Percentiles rank a stretch among this genome's conserved stretches.
Conservation (phyloP, 352 stramenopile genomes). For the Globisporangium splendens region DNA sequence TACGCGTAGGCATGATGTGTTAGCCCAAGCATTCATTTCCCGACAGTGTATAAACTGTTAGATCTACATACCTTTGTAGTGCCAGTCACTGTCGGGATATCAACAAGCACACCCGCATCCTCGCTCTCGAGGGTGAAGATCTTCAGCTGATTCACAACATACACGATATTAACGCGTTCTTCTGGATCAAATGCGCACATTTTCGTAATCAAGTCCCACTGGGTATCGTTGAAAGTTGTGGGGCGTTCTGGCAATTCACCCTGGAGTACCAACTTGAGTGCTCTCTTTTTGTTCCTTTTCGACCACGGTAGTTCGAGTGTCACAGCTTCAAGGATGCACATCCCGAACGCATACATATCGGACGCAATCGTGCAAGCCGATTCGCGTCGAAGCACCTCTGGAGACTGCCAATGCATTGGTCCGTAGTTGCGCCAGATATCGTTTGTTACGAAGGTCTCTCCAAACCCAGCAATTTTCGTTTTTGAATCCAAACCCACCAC, state of each 20-base stretch:
- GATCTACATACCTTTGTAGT: too few relatives aligned
- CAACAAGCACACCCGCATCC: background rate
- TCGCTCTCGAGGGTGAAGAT: background rate
- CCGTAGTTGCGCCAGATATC: conserved; percentile 5
- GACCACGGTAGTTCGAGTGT: background rate
- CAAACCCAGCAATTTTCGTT: conserved; percentile 13
- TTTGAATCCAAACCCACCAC: conserved; percentile 4
- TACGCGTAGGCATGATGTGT: too few relatives aligned
- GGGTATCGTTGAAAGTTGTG: conserved; percentile 1
- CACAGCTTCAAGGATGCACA: conserved; percentile 15
- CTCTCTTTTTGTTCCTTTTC: background rate
- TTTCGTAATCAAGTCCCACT: conserved; percentile 3
- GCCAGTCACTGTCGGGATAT: too few relatives aligned
- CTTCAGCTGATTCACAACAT: conserved; percentile 2
- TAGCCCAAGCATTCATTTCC: too few relatives aligned
- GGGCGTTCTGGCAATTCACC: background rate
- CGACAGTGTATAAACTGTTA: too few relatives aligned
- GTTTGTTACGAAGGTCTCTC: conserved; percentile 8
- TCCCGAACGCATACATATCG: conserved; percentile 27
- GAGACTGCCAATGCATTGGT: conserved; percentile 4
- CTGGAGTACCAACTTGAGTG: background rate
- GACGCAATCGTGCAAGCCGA: background rate
- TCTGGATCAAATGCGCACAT: background rate
- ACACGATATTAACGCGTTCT: background rate
- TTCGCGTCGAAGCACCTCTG: conserved; percentile 1